Percentiles rank a stretch among this genome's conserved stretches.
These are phyloP conservation scores for Speleostelium caveatum DNA, from an alignment of 78 protist species.

Conservation along the genomic window DNA sequence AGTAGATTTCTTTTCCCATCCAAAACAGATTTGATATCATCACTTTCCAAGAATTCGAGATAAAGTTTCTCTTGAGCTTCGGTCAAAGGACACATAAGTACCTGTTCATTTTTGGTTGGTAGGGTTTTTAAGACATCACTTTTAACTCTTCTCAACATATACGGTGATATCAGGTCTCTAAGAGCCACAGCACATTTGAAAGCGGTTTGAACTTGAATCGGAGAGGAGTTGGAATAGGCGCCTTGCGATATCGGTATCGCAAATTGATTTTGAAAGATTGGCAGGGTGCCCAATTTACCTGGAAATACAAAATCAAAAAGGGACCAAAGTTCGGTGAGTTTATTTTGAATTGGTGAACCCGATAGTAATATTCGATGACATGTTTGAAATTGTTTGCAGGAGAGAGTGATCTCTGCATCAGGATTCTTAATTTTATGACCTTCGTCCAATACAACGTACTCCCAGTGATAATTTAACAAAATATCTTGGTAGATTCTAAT, in stretches of 20 bases:
- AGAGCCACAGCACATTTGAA: constrained; percentile 90
- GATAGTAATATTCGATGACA: constrained; percentile 93
- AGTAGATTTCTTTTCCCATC: constrained; percentile 68
- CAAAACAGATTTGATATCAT: constrained; percentile 55
- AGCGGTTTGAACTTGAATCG: constrained; percentile 89
- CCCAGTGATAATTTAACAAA: constrained; percentile 78
- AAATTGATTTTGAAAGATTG: constrained; percentile 82
- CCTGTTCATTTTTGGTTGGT: constrained; percentile 94
- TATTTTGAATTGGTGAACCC: constrained; percentile 99
- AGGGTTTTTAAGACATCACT: constrained; percentile 84
- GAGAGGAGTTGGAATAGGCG: constrained; percentile 87
- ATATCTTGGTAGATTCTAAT: constrained; percentile 47
- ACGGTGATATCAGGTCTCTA: constrained; percentile 93
- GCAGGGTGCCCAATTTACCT: constrained; percentile 92
- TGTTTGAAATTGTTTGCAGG: constrained; percentile 89
- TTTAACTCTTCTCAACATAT: constrained; percentile 95
- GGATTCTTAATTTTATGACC: constrained; percentile 99
- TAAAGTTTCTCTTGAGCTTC: constrained; percentile 89
- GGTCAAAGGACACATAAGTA: constrained; percentile 96
- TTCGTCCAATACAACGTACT: constrained; percentile 96
- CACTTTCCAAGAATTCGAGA: constrained; percentile 67
- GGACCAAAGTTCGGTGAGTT: constrained; percentile 98
- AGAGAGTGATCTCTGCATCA: constrained; percentile 92
- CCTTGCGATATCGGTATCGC: constrained; percentile 92
- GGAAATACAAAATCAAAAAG: constrained; percentile 99